Base-by-base conservation (phyloP, 2,329 filamentous ascomycete genomes). In the Aspergillus niger region DNA sequence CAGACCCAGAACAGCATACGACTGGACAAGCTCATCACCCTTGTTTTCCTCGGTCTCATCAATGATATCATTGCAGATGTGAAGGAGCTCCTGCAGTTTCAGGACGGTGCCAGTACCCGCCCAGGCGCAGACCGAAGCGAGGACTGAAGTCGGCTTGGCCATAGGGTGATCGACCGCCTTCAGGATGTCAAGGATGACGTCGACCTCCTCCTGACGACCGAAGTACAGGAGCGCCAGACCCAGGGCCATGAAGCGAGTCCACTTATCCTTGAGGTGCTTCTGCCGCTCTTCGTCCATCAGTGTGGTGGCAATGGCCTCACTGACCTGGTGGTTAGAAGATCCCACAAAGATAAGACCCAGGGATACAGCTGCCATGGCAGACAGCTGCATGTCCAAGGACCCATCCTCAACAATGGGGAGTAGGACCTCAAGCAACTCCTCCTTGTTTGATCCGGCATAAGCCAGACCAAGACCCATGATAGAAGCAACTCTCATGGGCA, bases 121-220 rank as follows among this genome's bases (percentile, higher is more conserved):
- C 92, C 94, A 99, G 3, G 95, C 95, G 73, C 96, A 99, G 58
- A 98, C 96, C 72, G 97, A 94, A 15, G 93, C 92, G 63, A 99
- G 85, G 5, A 98, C 91, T 1, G 91, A 91, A 1, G 94, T 97
- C n/a, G 95, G 91, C 79, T 95, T 95, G 20, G 93, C 91, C 88
- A 97, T 96, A 24, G 95, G 94, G 74, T 98, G 94, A 65, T 98
- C 93, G 57, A 98, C 92, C 26, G 91, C 95, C 82, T 98, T 99
- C 58, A 99, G 85, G 0, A 95, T 97, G 80, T 99, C 95, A 32
- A 98, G 81, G 66, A 98, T 93, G 60, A 98, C 94, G 71, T 99
- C 95, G n/a, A 98, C 95, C 76, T 98, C 94, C 77, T 99, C 95
- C 78, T 99, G 95, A 65, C 92, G 89, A 41, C 95, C 95, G 70